Evolutionary conservation across 495 filamentous ascomycete species (phyloP).

Genomic region (Trichoderma orchidacearum): DNA sequence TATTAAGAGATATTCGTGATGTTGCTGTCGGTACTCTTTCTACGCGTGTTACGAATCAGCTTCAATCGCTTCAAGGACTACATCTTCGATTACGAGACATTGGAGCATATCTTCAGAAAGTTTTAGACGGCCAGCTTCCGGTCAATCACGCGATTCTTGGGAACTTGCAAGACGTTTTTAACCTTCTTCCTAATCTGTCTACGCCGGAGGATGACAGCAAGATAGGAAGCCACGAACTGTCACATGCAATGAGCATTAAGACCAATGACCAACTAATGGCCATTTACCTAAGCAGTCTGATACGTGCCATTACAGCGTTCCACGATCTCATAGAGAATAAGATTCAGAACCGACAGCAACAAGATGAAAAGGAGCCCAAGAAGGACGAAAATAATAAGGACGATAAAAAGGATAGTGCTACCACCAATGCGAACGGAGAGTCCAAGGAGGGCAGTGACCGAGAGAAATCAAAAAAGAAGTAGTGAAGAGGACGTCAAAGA

Average conservation of each 20-base stretch:
- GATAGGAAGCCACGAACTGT: conserved; percentile 49
- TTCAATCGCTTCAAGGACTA: conserved; percentile 92
- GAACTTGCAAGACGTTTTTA: conserved; percentile 97
- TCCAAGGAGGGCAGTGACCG: conserved; percentile 54
- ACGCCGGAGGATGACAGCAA: conserved; percentile 48
- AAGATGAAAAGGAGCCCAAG: conserved; percentile 85
- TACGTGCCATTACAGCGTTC: conserved; percentile 96
- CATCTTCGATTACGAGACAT: conserved; percentile 94
- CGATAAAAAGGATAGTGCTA: conserved; percentile 21
- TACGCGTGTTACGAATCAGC: conserved; percentile 91
- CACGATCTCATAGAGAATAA: conserved; percentile 99
- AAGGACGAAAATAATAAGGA: conserved; percentile 58
- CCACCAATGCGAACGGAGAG: conserved; percentile 31
- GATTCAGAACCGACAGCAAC: conserved; percentile 95
- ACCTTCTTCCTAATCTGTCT: conserved; percentile 89
- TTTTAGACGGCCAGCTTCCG: conserved; percentile 79
- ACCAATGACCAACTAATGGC: conserved; percentile 98
- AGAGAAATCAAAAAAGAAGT: conserved; percentile 46
- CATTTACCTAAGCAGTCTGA: conserved; percentile 91
- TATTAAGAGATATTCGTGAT: conserved; percentile 94
- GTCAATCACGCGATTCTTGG: conserved; percentile 96
- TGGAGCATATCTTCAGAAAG: conserved; percentile 87
- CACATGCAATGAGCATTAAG: conserved; percentile 93
- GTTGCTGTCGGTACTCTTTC: conserved; percentile 97
- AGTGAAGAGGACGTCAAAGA: conserved; percentile 6